Evolutionary conservation across 2,329 filamentous ascomycete genomes (phyloP), one percentile per base, ranked within the genome.

Genomic region (Alternaria ventricosa): DNA sequence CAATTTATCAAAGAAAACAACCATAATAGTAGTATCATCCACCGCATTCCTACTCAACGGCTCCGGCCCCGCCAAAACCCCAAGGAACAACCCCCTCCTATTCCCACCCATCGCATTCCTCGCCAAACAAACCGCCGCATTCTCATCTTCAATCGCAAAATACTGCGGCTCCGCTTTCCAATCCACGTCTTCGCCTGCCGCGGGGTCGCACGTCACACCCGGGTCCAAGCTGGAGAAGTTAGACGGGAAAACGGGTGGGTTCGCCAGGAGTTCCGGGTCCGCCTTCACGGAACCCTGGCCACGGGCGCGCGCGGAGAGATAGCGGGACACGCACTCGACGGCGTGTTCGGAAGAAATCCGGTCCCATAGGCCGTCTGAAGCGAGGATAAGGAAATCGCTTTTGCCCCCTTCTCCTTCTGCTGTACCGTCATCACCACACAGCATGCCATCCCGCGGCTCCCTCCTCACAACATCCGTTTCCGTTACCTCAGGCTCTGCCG

Each of bases 351-450:
- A 88, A 11, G 82, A 83, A 22, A 91, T 83, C 53, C 82, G 82
- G 65, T 92, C 88, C 85, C 90, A 93, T 2, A 92, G 74, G 0
- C 90, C 90, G 68, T 92, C 90, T 0, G 85, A 87, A 0, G 89
- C 90, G 67, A 92, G 81, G 64, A 92, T 89, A 55, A 91, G 75
- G 70, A 92, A 92, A 54, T 86, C 84, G 49, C 68, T 68, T 27
- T 66, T 70, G 1, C 83, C 81, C 1, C 49, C 41, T 22, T 22
- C 20, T 27, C 8, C 15, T 22, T 44, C 36, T 41, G 33, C 33
- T 33, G 7, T 33, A 7, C 7, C 4, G 6, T 3, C 36, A 41
- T 41, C 36, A 41, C 36, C 36, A 41, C 36, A 41, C 5, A 41
- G n/a, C 36, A 41, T 41, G 4, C 28, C 57, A 27, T 50, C 43